Conservation (phyloP, 1,284 basidiomycete genomes). For the Schizophyllum amplum region DNA sequence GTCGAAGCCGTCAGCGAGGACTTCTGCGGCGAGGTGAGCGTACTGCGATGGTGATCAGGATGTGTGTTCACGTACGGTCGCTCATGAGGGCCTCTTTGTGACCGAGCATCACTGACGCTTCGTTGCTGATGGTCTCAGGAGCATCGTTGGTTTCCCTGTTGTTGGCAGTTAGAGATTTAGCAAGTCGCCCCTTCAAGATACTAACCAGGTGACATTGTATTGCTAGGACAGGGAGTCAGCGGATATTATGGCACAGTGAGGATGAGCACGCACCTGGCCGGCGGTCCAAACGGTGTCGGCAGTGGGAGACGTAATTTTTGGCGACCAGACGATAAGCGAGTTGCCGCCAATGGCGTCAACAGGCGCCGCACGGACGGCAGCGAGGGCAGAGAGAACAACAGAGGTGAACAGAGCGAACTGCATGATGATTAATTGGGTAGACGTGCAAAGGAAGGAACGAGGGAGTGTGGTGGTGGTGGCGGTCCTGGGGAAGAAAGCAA, state of each 20-base stretch:
- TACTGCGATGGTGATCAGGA: not conserved
- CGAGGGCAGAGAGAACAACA: not conserved
- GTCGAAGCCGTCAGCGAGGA: slow-evolving; percentile 12
- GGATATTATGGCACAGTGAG: no score
- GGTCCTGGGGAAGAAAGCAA: not conserved
- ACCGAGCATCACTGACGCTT: slow-evolving; percentile 4
- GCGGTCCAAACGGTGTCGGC: slow-evolving; percentile 5
- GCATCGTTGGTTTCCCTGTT: slow-evolving; percentile 5
- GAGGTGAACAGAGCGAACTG: not conserved
- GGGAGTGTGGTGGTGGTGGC: not conserved
- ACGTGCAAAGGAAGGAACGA: not conserved
- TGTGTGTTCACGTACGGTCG: not conserved
- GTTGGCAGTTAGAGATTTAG: no score
- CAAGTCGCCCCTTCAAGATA: no score
- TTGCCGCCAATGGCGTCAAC: not conserved
- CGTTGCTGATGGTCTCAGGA: slow-evolving; percentile 8
- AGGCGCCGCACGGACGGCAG: not conserved
- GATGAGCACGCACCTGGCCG: not conserved
- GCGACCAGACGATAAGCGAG: slow-evolving; percentile 9
- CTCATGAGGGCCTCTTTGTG: not conserved
- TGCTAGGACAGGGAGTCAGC: not conserved
- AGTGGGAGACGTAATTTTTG: slow-evolving; percentile 11
- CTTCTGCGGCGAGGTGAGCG: slow-evolving; percentile 1
- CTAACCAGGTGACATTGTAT: slow-evolving; percentile 10
- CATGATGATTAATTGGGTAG: not conserved